phyloP scores from a whole-genome alignment of 768 basidiomycete genomes.

The Xanthoconium purpureum region DNA sequence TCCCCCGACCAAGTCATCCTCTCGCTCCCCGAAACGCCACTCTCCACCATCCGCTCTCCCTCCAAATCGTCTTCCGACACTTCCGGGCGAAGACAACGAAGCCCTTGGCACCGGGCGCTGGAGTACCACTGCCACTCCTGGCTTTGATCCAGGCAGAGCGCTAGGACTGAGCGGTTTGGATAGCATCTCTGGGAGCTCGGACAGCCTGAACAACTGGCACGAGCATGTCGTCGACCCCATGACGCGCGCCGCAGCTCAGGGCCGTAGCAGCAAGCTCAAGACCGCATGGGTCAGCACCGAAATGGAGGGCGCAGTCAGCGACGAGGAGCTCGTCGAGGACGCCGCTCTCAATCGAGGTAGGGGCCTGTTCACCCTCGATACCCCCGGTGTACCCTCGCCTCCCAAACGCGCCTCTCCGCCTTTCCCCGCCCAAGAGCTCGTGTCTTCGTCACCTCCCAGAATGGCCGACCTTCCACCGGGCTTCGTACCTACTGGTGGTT shows the following conservation, averaged over 20 bases:
- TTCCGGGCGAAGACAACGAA: slow-evolving; percentile 23
- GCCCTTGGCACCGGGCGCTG: slow-evolving; percentile 54
- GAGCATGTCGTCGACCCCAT: slow-evolving; percentile 30
- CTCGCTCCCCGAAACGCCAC: slow-evolving; percentile 30
- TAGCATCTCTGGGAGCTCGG: slow-evolving; percentile 16
- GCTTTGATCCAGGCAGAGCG: slow-evolving; percentile 35
- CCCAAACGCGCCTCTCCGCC: slow-evolving; percentile 13
- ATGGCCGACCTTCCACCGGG: slow-evolving; percentile 27
- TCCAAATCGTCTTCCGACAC: slow-evolving; percentile 27
- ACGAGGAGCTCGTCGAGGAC: slow-evolving; percentile 27
- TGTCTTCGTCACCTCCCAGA: slow-evolving; percentile 15
- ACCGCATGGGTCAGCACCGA: slow-evolving; percentile 44
- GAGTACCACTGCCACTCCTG: slow-evolving; percentile 79
- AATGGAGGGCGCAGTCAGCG: slow-evolving; percentile 34
- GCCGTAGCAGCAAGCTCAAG: slow-evolving; percentile 18
- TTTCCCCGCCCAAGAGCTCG: slow-evolving; percentile 1
- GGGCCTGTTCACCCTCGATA: slow-evolving; percentile 17
- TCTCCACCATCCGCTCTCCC: slow-evolving; percentile 33
- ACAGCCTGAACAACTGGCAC: slow-evolving; percentile 26
- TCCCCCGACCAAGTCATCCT: slow-evolving; percentile 20
- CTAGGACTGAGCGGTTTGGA: slow-evolving; percentile 19
- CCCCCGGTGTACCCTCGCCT: slow-evolving; percentile 15
- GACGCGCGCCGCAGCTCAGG: slow-evolving; percentile 24
- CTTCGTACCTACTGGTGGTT: slow-evolving; percentile 26
- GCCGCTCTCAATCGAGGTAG: slow-evolving; percentile 8